Conservation (phyloP, 2,329 filamentous ascomycete species). For the Pezizomycotina sp. region DNA sequence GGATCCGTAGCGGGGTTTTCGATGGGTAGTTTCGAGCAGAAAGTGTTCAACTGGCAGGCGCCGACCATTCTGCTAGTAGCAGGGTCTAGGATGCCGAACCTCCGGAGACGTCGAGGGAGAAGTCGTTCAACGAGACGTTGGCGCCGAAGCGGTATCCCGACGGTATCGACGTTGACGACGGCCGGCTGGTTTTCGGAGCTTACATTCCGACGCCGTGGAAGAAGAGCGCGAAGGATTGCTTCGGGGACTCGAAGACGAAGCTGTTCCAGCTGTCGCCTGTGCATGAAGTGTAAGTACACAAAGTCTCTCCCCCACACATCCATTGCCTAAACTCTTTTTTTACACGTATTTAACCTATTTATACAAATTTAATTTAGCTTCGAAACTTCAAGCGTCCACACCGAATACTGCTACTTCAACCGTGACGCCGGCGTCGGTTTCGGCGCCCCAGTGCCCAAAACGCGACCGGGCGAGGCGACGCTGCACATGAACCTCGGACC, state of each 20-base stretch:
- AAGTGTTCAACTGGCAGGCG: conserved; percentile 60
- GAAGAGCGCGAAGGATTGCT: conserved; percentile 49
- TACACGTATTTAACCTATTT: too few relatives aligned
- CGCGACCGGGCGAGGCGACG: conserved; percentile 26
- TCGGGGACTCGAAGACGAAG: conserved; percentile 45
- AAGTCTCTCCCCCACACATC: too few relatives aligned
- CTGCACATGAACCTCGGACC: conserved; percentile 37
- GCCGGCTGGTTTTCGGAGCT: conserved; percentile 46
- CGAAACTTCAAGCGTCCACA: conserved; percentile 45
- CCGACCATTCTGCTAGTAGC: conserved; percentile 56
- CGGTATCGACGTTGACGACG: conserved; percentile 34
- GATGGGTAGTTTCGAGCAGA: conserved; percentile 58
- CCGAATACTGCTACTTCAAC: conserved; percentile 51
- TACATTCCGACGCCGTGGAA: conserved; percentile 54
- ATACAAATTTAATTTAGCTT: too few relatives aligned
- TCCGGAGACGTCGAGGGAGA: conserved; percentile 37
- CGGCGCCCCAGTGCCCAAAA: conserved; percentile 43
- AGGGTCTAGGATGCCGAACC: conserved; percentile 41
- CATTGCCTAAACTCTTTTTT: too few relatives aligned
- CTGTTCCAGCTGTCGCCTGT: conserved; percentile 57
- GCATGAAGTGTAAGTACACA: too few relatives aligned
- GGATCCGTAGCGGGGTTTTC: conserved; percentile 57
- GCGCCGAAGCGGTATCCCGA: conserved; percentile 42
- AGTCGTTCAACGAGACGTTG: conserved; percentile 43
- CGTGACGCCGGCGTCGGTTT: conserved; percentile 49